Conservation (phyloP, 2,329 filamentous ascomycete genomes). For the Ceratocystis cubensis region DNA sequence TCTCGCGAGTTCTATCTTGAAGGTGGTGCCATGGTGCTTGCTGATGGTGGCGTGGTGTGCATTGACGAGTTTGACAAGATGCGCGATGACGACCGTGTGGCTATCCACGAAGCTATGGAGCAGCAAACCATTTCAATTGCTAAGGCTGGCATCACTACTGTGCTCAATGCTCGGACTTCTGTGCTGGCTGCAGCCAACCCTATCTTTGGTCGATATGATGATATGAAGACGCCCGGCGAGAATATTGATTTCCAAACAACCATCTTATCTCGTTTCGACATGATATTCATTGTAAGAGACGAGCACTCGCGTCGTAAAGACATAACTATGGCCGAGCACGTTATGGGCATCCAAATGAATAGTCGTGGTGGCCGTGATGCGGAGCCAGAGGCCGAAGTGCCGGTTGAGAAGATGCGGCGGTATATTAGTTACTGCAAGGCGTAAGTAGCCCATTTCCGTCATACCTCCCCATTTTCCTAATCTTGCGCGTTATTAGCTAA, state of each 20-base stretch:
- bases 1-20: slow-evolving; percentile 96
- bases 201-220: slow-evolving; percentile 94
- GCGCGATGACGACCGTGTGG: slow-evolving; percentile 93
- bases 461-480: slow-evolving; percentile 26
- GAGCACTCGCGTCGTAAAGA: slow-evolving; percentile 84
- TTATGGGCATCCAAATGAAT: slow-evolving; percentile 95
- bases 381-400: slow-evolving; percentile 71
- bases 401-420: slow-evolving; percentile 91
- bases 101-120: slow-evolving; percentile 99
- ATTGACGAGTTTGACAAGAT: slow-evolving; percentile 99
- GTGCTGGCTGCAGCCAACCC: slow-evolving; percentile 94
- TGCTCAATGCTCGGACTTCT: slow-evolving; percentile 88
- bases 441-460: slow-evolving; percentile 39
- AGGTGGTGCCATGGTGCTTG: slow-evolving; percentile 95
- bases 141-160: slow-evolving; percentile 96
- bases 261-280: slow-evolving; percentile 94
- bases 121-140: slow-evolving; percentile 99
- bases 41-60: slow-evolving; percentile 91
- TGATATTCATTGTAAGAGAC: slow-evolving; percentile 98
- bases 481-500: background rate
- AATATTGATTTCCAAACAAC: slow-evolving; percentile 99
- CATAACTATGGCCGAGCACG: slow-evolving; percentile 87
- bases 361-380: slow-evolving; percentile 64
- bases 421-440: slow-evolving; percentile 97
- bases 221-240: slow-evolving; percentile 92